Conservation (phyloP, 2,329 filamentous ascomycete genomes). For the Colletotrichum sp. region DNA sequence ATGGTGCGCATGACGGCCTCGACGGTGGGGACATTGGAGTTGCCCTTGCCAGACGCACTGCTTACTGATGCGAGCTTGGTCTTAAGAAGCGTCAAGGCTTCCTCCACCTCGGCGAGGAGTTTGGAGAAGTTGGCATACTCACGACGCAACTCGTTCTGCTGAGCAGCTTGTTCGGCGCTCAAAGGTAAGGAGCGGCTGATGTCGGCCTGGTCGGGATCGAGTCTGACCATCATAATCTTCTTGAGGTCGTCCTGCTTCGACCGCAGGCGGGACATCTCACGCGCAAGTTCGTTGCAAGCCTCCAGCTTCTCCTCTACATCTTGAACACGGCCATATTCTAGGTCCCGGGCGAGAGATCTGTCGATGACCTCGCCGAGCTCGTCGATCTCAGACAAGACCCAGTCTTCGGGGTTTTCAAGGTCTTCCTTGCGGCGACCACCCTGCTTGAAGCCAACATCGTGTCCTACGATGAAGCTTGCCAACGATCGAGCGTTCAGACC, state of each 20-base stretch:
- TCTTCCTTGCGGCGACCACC: slow-evolving; percentile 67
- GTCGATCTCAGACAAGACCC: slow-evolving; percentile 78
- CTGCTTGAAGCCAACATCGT: slow-evolving; percentile 60
- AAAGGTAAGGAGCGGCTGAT: slow-evolving; percentile 73
- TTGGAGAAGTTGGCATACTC: slow-evolving; percentile 77
- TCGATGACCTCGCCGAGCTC: slow-evolving; percentile 71
- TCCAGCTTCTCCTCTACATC: slow-evolving; percentile 73
- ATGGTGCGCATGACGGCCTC: slow-evolving; percentile 94
- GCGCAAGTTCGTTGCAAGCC: slow-evolving; percentile 69
- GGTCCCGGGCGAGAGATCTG: slow-evolving; percentile 64
- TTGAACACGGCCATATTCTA: slow-evolving; percentile 72
- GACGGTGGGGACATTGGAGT: slow-evolving; percentile 74
- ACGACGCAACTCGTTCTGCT: slow-evolving; percentile 83
- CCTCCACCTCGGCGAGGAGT: slow-evolving; percentile 78
- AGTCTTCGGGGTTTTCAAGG: slow-evolving; percentile 71
- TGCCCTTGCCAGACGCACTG: slow-evolving; percentile 49
- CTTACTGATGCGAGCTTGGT: slow-evolving; percentile 72
- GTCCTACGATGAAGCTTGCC: slow-evolving; percentile 69
- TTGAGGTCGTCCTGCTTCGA: slow-evolving; percentile 80
- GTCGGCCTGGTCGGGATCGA: slow-evolving; percentile 71
- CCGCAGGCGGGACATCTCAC: slow-evolving; percentile 74
- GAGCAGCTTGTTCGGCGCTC: slow-evolving; percentile 81
- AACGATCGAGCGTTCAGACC: slow-evolving; percentile 81
- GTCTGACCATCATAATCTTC: slow-evolving; percentile 72
- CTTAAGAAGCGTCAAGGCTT: slow-evolving; percentile 78